A percentile compares a stretch with the other conserved stretches of the same genome.
These are phyloP conservation scores for Monosporascus sp. DNA, from an alignment of 2,329 filamentous ascomycete species.

Conservation along the genomic window DNA sequence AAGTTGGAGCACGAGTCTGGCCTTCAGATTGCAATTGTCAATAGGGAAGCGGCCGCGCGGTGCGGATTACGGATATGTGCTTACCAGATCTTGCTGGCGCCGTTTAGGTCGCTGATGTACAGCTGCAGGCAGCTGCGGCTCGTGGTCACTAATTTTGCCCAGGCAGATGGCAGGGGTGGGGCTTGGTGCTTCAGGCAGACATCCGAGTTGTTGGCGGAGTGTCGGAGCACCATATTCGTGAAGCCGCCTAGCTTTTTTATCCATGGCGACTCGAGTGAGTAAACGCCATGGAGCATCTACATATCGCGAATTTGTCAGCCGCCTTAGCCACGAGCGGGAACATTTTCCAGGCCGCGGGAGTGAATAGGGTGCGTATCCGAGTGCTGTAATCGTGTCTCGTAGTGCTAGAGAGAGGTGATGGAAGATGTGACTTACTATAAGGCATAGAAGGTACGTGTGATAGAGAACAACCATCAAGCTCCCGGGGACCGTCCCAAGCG, in stretches of 20 bases:
- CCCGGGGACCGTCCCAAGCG: conserved; percentile 23
- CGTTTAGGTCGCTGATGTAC: conserved; percentile 7
- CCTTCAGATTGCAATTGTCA: conserved; percentile 7
- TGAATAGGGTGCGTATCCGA: too few species aligned
- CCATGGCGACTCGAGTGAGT: conserved; percentile 33
- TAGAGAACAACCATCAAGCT: conserved; percentile 33
- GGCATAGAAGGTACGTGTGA: conserved; percentile 30
- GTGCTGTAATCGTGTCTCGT: too few species aligned
- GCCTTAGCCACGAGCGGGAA: too few species aligned
- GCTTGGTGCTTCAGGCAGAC: conserved; percentile 9
- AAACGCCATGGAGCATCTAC: conserved; percentile 32
- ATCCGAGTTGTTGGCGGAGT: conserved; percentile 12
- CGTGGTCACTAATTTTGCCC: conserved; percentile 14
- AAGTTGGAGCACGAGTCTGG: conserved; percentile 19
- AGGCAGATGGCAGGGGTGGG: conserved; percentile 13
- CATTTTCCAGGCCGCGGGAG: too few species aligned
- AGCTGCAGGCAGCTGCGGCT: conserved; percentile 19
- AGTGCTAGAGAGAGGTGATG: not conserved
- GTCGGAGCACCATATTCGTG: conserved; percentile 19
- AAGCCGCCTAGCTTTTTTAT: conserved; percentile 26
- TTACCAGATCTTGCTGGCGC: conserved; percentile 16
- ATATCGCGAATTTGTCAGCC: too few species aligned
- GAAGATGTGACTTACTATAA: conserved; percentile 12
- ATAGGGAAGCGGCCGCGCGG: too few species aligned
- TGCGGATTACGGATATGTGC: not conserved